Conservation (phyloP, 225 moss, liverwort and hornwort species). For the Antitrichia curtipendula region DNA sequence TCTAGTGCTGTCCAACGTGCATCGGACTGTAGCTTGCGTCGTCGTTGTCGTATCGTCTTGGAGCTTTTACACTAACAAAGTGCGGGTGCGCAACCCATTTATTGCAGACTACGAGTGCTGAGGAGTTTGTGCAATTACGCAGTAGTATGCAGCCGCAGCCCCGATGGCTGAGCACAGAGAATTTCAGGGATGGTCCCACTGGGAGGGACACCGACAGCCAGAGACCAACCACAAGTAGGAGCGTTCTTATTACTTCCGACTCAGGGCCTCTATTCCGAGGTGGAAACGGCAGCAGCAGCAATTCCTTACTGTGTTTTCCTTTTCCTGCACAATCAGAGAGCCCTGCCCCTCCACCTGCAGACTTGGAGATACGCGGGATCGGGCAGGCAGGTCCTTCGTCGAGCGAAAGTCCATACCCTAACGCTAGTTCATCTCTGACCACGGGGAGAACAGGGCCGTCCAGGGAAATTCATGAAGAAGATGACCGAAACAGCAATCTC, state of each 20-base stretch:
- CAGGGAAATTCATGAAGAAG: constrained; percentile 19
- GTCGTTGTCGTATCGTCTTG: not conserved
- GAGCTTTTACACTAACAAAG: not conserved
- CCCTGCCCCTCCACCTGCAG: not conserved
- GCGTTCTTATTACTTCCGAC: not conserved
- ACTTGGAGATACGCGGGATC: not conserved
- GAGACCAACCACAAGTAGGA: constrained; percentile 5
- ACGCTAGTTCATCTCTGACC: not conserved
- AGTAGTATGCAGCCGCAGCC: constrained; percentile 9
- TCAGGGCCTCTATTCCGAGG: not conserved
- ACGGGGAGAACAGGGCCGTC: not conserved
- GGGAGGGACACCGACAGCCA: constrained; percentile 5
- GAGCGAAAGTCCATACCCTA: not conserved
- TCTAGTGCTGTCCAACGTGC: not conserved
- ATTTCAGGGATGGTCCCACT: constrained; percentile 6
- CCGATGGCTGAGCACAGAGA: constrained; percentile 8
- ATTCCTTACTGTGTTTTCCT: not conserved
- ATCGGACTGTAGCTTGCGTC: not conserved
- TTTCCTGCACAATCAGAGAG: constrained; percentile 7
- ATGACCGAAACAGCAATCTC: not conserved
- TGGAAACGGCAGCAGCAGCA: constrained; percentile 4
- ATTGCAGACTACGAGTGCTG: constrained; percentile 4
- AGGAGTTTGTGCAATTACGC: constrained; percentile 21
- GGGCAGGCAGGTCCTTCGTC: constrained; percentile 14
- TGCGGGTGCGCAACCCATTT: not conserved